Evolutionary conservation across 2,329 filamentous ascomycete genomes (phyloP), one percentile per base, ranked within the genome.

Genomic region (Hypoxylon sp.): DNA sequence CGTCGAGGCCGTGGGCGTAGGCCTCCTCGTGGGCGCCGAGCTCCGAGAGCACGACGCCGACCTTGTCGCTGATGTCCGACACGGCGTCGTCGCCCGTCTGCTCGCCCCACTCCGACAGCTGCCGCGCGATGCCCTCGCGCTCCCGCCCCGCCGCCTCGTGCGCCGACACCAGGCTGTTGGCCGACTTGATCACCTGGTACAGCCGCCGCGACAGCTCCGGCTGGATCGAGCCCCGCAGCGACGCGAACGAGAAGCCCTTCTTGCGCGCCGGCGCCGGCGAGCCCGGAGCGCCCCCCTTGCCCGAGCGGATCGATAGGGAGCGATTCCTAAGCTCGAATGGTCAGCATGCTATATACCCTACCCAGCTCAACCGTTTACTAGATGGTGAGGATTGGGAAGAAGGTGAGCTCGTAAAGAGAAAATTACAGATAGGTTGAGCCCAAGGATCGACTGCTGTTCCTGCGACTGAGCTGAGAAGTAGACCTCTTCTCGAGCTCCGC

Each of bases 51-150:
- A 99, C 80, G 33, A 98, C 94, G 48, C 92, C 95, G 48, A 99
- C 83, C 82, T 99, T 99, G 82, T 98, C 95, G 57, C 90, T 92
- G 67, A 99, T 85, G 72, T 98, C 95, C 48, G 87, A 92, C 69
- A 98, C 82, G 48, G 88, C 86, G 60, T 96, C 92, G 70, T 99
- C 95, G 49, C 86, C 85, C 1, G 93, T 97, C 58, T 90, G 85
- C 78, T 98, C 93, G 55, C 95, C 95, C 95, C 95, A 99, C 67
- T 98, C 93, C 6, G 92, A 96, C 40, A 99, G 85, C 79, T 98
- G 94, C 9, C 88, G 87, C 13, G 93, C 95, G 70, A 98, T 92
- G 46, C 87, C 86, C 59, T 91, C 78, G 55, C 92, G 90, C 79
- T 97, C 94, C 58, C 89, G 89, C 45, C 88, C 91, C 5, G 94